Conservation (phyloP, 176 grass and related monocot species). For the Chrysopogon serrulatus region DNA sequence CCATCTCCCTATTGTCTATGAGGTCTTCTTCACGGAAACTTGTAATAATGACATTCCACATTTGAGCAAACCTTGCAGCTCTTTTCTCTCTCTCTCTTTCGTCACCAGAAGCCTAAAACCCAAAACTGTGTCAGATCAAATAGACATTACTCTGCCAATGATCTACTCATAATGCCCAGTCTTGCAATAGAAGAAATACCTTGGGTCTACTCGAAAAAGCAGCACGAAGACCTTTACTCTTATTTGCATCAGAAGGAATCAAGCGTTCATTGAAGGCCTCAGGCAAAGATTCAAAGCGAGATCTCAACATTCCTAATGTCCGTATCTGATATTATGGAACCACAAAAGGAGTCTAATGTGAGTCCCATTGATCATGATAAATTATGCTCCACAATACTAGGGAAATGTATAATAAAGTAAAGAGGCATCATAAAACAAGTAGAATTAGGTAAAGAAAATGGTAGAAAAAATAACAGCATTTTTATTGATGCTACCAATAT, state of each 20-base stretch:
- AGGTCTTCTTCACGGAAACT: constrained; percentile 96
- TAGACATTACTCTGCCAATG: constrained; percentile 1
- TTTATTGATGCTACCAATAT: neutral
- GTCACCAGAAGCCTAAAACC: constrained; percentile 43
- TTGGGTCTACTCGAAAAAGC: constrained; percentile 51
- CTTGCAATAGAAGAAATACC: constrained; percentile 29
- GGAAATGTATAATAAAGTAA: constrained; percentile 2
- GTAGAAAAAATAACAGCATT: neutral
- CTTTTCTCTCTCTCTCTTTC: constrained; percentile 58
- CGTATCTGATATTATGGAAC: constrained; percentile 61
- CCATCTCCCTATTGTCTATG: constrained; percentile 92
- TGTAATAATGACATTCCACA: constrained; percentile 91
- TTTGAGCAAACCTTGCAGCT: constrained; percentile 93
- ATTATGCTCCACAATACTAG: constrained; percentile 17
- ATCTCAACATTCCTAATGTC: constrained; percentile 92
- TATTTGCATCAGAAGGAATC: constrained; percentile 72
- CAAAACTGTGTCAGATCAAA: neutral
- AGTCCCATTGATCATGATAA: constrained; percentile 20
- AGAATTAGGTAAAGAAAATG: neutral
- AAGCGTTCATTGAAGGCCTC: constrained; percentile 67
- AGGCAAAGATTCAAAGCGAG: constrained; percentile 79
- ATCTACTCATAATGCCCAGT: neutral
- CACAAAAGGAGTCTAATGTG: constrained; percentile 15
- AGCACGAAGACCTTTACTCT: constrained; percentile 56
- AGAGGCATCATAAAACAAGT: neutral